Conservation (phyloP, 73 alveolate genomes). For the Paramecium pentaurelia region DNA sequence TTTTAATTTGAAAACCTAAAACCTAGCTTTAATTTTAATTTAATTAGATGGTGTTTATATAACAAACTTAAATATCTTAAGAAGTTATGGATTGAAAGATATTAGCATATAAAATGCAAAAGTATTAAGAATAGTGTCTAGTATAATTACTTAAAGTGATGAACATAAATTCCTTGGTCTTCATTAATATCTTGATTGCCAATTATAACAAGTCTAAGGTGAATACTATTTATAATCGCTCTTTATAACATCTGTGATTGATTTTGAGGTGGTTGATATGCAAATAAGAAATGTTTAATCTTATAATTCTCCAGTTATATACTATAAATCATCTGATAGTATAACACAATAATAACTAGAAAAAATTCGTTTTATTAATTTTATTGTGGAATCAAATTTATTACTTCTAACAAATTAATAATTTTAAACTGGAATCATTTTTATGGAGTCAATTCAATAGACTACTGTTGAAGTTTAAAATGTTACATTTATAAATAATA, state of each 20-base stretch:
- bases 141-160: not conserved
- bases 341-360: not conserved
- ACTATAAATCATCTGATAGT: not conserved
- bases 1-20: not conserved
- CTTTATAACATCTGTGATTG: not conserved
- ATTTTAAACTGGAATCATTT: not conserved
- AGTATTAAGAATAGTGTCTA: not conserved
- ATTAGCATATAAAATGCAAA: not conserved
- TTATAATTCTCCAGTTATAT: not conserved
- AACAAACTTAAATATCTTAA: not conserved
- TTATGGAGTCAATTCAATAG: not conserved
- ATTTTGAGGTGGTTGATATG: not conserved
- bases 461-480: not conserved
- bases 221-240: not conserved
- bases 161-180: not conserved
- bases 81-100: not conserved
- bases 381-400: not conserved
- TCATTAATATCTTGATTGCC: not conserved
- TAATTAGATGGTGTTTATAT: not conserved
- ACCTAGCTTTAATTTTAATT: not conserved
- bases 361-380: not conserved
- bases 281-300: not conserved
- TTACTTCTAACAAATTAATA: not conserved
- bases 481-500: not conserved
- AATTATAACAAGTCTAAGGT: not conserved